A percentile compares a stretch with the other conserved stretches of the same genome.
Conservation (phyloP, 1,139 yeast species). For the Sugiyamaella grinbergsii region DNA sequence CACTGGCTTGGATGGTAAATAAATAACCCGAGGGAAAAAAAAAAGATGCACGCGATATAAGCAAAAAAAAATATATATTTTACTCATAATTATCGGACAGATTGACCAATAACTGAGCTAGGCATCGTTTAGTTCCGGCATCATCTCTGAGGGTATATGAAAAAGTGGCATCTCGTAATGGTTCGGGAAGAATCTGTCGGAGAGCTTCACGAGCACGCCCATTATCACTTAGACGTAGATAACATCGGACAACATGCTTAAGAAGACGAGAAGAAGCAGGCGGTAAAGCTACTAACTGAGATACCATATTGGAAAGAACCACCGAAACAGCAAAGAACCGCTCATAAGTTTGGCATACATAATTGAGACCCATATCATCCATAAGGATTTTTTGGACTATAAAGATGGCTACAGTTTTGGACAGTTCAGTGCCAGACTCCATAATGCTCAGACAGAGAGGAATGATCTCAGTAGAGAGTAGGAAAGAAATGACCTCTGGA, state of each 20-base stretch:
- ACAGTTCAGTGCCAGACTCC: constrained; percentile 92
- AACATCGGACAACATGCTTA: constrained; percentile 93
- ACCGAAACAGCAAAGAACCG: constrained; percentile 92
- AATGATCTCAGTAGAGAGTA: constrained; percentile 90
- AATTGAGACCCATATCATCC: constrained; percentile 88
- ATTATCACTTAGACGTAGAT: constrained; percentile 86
- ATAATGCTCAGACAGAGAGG: constrained; percentile 91
- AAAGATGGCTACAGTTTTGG: constrained; percentile 94
- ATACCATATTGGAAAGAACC: constrained; percentile 86
- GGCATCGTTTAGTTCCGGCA: constrained; percentile 81
- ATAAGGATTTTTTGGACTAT: constrained; percentile 88
- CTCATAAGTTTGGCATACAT: constrained; percentile 93
- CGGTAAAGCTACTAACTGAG: constrained; percentile 71
- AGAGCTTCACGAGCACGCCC: constrained; percentile 87
- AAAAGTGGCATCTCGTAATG: constrained; percentile 89
- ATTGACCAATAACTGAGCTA: constrained; percentile 78
- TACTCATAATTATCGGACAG: constrained; percentile 48
- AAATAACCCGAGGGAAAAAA: neutral
- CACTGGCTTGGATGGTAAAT: no score
- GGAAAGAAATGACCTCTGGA: constrained; percentile 88
- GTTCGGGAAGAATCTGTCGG: constrained; percentile 81
- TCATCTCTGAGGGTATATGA: constrained; percentile 80
- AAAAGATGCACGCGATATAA: neutral
- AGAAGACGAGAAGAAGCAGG: constrained; percentile 77
- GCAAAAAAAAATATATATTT: no score